Evolutionary conservation across 176 grass and related monocot species (phyloP).

Genomic region (Rhynchospora breviuscula): DNA sequence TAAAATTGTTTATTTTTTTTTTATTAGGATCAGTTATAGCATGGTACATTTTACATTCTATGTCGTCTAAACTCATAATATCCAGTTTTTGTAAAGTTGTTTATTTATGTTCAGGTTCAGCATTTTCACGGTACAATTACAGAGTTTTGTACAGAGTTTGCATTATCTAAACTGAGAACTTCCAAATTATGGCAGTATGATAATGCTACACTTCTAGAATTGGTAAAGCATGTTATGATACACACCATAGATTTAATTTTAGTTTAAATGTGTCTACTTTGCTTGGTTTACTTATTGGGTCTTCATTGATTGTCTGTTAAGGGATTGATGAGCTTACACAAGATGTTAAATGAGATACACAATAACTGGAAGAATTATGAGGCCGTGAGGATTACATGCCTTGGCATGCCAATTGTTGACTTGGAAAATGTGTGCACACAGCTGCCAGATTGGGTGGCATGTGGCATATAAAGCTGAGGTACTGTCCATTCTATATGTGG

Average conservation of each 20-base stretch:
- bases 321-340: conserved; percentile 95
- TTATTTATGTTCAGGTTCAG: background rate
- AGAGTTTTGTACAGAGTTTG: too few species aligned
- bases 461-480: too few species aligned
- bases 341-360: conserved; percentile 88
- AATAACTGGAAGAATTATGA: conserved; percentile 76
- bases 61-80: too few species aligned
- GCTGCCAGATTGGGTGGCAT: too few species aligned
- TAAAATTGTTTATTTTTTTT: background rate
- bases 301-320: conserved; percentile 6
- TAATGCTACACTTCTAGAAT: background rate
- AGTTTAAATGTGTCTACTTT: background rate
- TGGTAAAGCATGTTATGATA: background rate
- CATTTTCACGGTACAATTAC: too few species aligned
- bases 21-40: too few species aligned
- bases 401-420: conserved; percentile 77
- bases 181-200: background rate
- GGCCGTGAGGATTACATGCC: conserved; percentile 75
- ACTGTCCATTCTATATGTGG: conserved; percentile 4
- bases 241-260: background rate
- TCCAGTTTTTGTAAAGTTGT: too few species aligned
- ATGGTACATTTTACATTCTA: too few species aligned
- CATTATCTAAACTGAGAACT: too few species aligned
- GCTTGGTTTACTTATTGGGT: background rate
- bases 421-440: conserved; percentile 83